Base-by-base conservation (phyloP, 2,329 filamentous ascomycete species). In the Stemphylium lycopersici region DNA sequence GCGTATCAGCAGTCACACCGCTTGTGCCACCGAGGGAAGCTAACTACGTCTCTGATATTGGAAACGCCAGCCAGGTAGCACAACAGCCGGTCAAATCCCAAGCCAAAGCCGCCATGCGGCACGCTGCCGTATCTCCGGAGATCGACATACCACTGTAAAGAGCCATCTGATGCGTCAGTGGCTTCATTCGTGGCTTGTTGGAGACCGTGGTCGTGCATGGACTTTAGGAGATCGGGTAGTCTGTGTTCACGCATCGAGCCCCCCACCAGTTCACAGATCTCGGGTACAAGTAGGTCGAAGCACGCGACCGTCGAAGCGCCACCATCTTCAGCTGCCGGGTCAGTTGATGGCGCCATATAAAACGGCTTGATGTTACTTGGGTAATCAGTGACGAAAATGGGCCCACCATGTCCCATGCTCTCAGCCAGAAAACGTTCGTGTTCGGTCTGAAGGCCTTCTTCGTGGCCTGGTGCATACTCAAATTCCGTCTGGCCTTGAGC, bases 361-460 rank as follows among this genome's bases (percentile, higher is more conserved):
- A 98, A 99, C 10, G 93, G 91, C 77, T 99, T 99, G 73, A 95
- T 87, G 42, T 82, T 80, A 61, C 85, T 85, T n/a, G 95, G 95
- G 71, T 97, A 99, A 73, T 97, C 83, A 12, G 93, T 98, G 61
- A 99, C 87, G 72, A 98, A 98, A 39, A 98, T 82, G 6, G 95
- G 95, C 1, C 78, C 77, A 15, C 82, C 81, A 42, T 83, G 78
- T 62, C 87, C 87, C 39, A 93, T 70, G 22, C 79, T 79, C 48
- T 85, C 81, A 42, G 95, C 92, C 48, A 99, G 83, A 72, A 87
- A 96, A 71, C 87, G 91, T 77, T 99, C 95, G 77, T 99, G 95
- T 74, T 98, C 93, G 1, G 93, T 89, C 67, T 95, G 90, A 26
- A 99, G 82, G 16, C 90, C 90, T 24, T 81, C 79, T 31, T 87